Conservation (phyloP, 805 yeast species). For the Wilhelminamyces savonicus region DNA sequence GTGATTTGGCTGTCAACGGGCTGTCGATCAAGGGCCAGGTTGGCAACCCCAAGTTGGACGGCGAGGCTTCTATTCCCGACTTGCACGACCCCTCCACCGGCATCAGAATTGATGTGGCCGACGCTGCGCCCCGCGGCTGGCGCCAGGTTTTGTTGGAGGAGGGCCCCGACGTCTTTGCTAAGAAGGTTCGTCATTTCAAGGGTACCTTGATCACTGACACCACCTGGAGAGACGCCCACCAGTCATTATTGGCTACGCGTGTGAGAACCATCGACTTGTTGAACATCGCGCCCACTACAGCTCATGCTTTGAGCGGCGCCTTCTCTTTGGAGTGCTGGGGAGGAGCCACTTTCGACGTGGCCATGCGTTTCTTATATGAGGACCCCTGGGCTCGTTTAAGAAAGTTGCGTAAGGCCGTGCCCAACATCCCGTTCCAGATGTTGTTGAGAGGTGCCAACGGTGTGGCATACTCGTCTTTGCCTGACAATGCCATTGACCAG, state of each 20-base stretch:
- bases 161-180: slow-evolving; percentile 89
- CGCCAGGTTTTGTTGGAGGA: slow-evolving; percentile 76
- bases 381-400: slow-evolving; percentile 98
- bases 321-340: slow-evolving; percentile 99
- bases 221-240: slow-evolving; percentile 99
- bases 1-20: slow-evolving; percentile 93
- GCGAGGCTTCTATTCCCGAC: slow-evolving; percentile 71
- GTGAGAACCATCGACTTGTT: slow-evolving; percentile 89
- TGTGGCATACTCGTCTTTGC: slow-evolving; percentile 95
- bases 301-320: slow-evolving; percentile 83
- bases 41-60: slow-evolving; percentile 78
- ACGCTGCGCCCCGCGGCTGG: slow-evolving; percentile 73
- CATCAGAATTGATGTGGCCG: slow-evolving; percentile 50
- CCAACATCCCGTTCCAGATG: slow-evolving; percentile 99
- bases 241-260: slow-evolving; percentile 93
- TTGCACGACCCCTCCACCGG: slow-evolving; percentile 59
- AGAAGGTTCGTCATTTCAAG: slow-evolving; percentile 72
- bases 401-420: slow-evolving; percentile 80
- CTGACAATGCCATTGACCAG: slow-evolving; percentile 98
- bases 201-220: slow-evolving; percentile 97
- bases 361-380: slow-evolving; percentile 97
- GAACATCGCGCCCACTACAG: slow-evolving; percentile 90
- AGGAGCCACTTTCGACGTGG: slow-evolving; percentile 98
- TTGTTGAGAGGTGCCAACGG: slow-evolving; percentile 98
- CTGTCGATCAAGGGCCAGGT: slow-evolving; percentile 93